These are phyloP conservation scores for Phanerochaete carnosa DNA, from an alignment of 768 basidiomycete genomes.

Conservation along the genomic window DNA sequence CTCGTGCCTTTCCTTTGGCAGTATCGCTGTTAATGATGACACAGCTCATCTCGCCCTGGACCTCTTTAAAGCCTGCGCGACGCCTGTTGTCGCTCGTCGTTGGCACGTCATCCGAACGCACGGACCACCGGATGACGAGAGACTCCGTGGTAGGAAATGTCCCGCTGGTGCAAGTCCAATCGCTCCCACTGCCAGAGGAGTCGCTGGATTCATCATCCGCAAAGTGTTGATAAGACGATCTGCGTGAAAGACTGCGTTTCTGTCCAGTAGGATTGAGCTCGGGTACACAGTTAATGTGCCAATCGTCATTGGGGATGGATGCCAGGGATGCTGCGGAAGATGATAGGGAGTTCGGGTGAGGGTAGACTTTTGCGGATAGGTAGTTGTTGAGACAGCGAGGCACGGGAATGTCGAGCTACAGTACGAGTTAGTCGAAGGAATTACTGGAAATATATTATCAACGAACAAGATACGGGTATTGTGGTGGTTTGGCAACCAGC, in stretches of 20 bases:
- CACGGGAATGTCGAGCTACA: slow-evolving; percentile 70
- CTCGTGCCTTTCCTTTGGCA: slow-evolving; percentile 35
- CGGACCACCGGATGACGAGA: slow-evolving; percentile 76
- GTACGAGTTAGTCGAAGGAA: background rate
- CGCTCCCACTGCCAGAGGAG: slow-evolving; percentile 53
- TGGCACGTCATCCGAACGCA: slow-evolving; percentile 41
- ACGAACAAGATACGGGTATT: slow-evolving; percentile 68
- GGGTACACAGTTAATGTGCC: slow-evolving; percentile 61
- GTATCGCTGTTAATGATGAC: slow-evolving; percentile 42
- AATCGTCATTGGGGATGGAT: slow-evolving; percentile 70
- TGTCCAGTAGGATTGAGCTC: slow-evolving; percentile 57
- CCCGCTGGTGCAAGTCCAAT: slow-evolving; percentile 68
- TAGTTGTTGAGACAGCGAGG: slow-evolving; percentile 78
- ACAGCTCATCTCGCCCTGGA: slow-evolving; percentile 65
- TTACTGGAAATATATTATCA: background rate
- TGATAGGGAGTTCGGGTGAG: slow-evolving; percentile 37
- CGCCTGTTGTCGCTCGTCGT: slow-evolving; percentile 52
- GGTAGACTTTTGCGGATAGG: slow-evolving; percentile 71
- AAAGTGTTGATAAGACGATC: slow-evolving; percentile 63
- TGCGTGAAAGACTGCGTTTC: slow-evolving; percentile 45
- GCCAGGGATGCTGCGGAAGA: slow-evolving; percentile 66
- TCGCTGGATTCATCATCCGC: slow-evolving; percentile 85
- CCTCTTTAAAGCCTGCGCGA: slow-evolving; percentile 67
- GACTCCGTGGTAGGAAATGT: slow-evolving; percentile 77
- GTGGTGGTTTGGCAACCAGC: slow-evolving; percentile 61